Conservation (phyloP, 345 rosid species). For the Rubroshorea leprosula region DNA sequence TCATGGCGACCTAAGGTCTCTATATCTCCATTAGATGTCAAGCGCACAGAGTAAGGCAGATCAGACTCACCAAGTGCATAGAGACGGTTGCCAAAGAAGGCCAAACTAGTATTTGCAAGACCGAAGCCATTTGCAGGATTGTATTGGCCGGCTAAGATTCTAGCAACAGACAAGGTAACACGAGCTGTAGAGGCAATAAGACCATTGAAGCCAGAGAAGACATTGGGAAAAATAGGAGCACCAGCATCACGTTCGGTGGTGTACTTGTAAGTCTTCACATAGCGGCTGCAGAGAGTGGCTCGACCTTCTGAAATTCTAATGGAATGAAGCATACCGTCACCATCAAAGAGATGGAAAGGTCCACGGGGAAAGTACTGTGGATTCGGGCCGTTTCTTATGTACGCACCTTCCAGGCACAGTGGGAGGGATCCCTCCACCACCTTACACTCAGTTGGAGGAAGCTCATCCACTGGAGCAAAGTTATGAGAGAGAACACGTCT, state of each 20-base stretch:
- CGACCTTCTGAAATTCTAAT: conserved; percentile 33
- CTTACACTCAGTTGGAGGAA: conserved; percentile 51
- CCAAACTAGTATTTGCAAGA: conserved; percentile 7
- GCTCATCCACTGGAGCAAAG: conserved; percentile 60
- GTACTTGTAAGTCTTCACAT: conserved; percentile 12
- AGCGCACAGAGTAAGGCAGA: too few species aligned
- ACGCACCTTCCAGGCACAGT: conserved; percentile 51
- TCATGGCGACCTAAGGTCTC: too few species aligned
- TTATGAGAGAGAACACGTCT: conserved; percentile 35
- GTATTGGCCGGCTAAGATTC: neutral
- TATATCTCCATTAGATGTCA: too few species aligned
- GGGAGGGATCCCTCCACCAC: conserved; percentile 49
- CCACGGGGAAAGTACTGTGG: conserved; percentile 61
- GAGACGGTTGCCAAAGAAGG: too few species aligned
- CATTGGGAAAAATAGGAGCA: neutral
- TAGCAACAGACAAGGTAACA: neutral
- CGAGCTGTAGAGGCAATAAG: conserved; percentile 8
- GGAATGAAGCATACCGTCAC: conserved; percentile 62
- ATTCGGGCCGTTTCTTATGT: conserved; percentile 62
- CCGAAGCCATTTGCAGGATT: neutral
- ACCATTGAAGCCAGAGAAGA: conserved; percentile 1
- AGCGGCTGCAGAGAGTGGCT: conserved; percentile 5
- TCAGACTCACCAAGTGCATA: too few species aligned
- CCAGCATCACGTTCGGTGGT: neutral
- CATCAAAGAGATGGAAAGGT: conserved; percentile 60